These are phyloP conservation scores for Pseudocercospora eumusae DNA, from an alignment of 2,329 filamentous ascomycete genomes.

Conservation along the genomic window DNA sequence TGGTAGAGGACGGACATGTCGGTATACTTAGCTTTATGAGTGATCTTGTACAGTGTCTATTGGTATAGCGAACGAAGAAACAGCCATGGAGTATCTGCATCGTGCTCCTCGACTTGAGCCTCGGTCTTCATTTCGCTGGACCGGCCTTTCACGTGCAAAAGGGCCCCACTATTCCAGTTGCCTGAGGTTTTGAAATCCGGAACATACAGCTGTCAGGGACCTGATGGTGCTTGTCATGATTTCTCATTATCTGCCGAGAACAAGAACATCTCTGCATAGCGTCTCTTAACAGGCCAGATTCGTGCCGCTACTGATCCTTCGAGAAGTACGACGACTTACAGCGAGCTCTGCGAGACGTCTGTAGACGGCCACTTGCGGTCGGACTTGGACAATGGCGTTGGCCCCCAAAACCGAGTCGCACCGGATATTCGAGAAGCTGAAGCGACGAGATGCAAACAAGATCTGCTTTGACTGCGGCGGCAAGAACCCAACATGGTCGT, in stretches of 20 bases:
- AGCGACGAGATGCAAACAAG: slow-evolving; percentile 94
- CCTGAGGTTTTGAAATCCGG: not conserved
- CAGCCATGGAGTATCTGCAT: not conserved
- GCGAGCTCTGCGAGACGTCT: not conserved
- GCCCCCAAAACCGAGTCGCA: slow-evolving; percentile 94
- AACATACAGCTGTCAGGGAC: not conserved
- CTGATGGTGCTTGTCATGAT: too few relatives aligned
- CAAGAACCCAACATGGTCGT: slow-evolving; percentile 98
- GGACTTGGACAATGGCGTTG: slow-evolving; percentile 52
- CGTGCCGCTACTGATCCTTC: not conserved
- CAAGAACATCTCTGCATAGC: not conserved
- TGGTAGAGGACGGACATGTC: slow-evolving; percentile 1
- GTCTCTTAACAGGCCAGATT: not conserved
- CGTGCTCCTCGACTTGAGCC: not conserved
- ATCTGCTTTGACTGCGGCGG: slow-evolving; percentile 97
- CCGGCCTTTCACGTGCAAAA: too few relatives aligned
- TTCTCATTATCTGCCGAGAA: too few relatives aligned
- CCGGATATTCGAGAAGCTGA: slow-evolving; percentile 97
- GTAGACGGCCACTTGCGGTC: slow-evolving; percentile 1
- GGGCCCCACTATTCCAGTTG: not conserved
- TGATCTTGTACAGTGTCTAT: not conserved
- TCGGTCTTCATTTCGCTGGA: not conserved
- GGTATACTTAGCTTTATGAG: not conserved
- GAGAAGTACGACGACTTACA: not conserved
- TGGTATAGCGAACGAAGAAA: not conserved